Percentiles rank a stretch among this genome's conserved stretches.
Evolutionary conservation across 2,329 filamentous ascomycete species (phyloP).

Genomic region (Thelonectria discophora): DNA sequence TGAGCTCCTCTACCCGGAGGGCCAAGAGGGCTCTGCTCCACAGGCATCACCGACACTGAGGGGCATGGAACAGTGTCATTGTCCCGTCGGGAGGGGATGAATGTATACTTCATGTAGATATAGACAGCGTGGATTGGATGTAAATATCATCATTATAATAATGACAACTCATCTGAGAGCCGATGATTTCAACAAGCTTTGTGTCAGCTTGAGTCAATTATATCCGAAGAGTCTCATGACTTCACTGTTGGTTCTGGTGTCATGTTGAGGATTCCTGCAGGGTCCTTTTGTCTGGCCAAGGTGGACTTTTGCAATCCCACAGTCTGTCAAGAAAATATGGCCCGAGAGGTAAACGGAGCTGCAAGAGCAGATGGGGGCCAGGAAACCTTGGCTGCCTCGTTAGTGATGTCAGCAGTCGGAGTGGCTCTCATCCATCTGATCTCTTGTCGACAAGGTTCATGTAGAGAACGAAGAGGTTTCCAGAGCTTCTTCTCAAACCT

Average conservation of each 20-base stretch:
- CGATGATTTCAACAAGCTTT: not conserved
- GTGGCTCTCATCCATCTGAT: not conserved
- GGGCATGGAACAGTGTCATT: not conserved
- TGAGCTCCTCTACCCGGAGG: constrained; percentile 20
- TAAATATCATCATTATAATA: not conserved
- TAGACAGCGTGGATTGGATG: constrained; percentile 10
- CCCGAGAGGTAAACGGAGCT: not conserved
- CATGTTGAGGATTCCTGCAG: not conserved
- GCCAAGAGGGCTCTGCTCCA: constrained; percentile 19
- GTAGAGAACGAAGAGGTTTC: not conserved
- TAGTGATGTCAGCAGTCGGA: not conserved
- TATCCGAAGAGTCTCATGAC: too few relatives aligned
- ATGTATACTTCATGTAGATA: constrained; percentile 12
- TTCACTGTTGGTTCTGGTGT: not conserved
- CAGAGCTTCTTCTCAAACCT: too few relatives aligned
- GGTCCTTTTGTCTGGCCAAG: not conserved
- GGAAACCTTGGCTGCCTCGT: not conserved
- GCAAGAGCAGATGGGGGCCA: not conserved
- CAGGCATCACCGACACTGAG: not conserved
- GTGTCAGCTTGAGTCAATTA: not conserved
- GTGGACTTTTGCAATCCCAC: not conserved
- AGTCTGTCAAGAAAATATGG: not conserved
- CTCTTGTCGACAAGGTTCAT: not conserved
- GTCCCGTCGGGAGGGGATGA: not conserved
- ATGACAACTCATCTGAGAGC: not conserved